Evolutionary conservation across 2,329 filamentous ascomycete species (phyloP).

Genomic region (Talaromyces sp.): DNA sequence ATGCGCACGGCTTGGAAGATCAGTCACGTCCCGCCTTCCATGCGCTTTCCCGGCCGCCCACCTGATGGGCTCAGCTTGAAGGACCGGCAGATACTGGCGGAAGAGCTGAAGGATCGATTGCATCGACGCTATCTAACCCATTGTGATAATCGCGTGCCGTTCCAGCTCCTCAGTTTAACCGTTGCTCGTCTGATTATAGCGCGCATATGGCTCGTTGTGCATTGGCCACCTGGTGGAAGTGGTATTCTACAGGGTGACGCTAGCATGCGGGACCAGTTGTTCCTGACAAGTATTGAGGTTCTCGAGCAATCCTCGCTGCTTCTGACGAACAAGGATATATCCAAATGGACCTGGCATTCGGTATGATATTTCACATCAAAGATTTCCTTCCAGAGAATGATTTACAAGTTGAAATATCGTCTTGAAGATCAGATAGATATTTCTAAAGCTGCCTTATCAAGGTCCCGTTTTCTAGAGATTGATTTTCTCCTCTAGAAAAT

Average conservation of each 20-base stretch:
- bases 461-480: too few species aligned
- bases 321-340: not conserved
- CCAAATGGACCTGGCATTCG: not conserved
- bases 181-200: conserved; percentile 18
- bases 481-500: too few species aligned
- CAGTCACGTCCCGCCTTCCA: too few species aligned
- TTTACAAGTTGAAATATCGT: too few species aligned
- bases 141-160: not conserved
- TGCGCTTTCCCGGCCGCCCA: too few species aligned
- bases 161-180: conserved; percentile 12
- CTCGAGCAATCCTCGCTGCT: not conserved
- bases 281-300: not conserved
- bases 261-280: not conserved
- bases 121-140: conserved; percentile 16
- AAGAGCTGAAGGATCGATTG: conserved; percentile 16
- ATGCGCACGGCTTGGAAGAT: too few species aligned
- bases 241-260: not conserved
- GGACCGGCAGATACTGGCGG: conserved; percentile 4
- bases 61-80: too few species aligned
- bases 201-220: conserved; percentile 18
- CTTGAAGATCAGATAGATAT: too few species aligned
- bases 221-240: conserved; percentile 13
- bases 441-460: too few species aligned
- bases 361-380: too few species aligned
- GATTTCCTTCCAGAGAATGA: too few species aligned